Base-by-base conservation (phyloP, 179 eudicot species). In the Spinacia oleracea region DNA sequence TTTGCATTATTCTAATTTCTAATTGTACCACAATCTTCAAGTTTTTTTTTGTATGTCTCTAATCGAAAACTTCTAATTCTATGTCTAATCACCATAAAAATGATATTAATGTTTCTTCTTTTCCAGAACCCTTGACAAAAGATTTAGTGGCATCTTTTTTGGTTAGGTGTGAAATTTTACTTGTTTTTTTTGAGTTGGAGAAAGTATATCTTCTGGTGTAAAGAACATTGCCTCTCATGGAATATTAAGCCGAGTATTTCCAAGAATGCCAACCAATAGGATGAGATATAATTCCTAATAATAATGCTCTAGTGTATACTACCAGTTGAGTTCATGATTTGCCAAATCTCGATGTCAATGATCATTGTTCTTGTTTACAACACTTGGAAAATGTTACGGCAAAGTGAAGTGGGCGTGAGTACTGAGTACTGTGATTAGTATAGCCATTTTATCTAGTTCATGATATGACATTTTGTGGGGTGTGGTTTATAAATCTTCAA, bases 401-500 rank as follows among this genome's bases (percentile, higher is more conserved):
- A 31, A 18, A 21, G 32, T 72, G 46, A 32, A 27, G 27, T 72
- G 75, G 59, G 58, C 31, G 45, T 32, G 75, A 72, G 63, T 72
- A 72, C 35, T 72, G 43, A 72, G 75, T 72, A 31, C 29, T 72
- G 51, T 60, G 43, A 72, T 62, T 72, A 31, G 45, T 72, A 64
- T 60, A 59, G 45, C 66, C 70, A 23, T 59, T 56, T 66, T 23
- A 40, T n/a, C 32, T 32, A 60, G 66, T 31, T 72, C 23, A n/a
- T 27, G 70, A 46, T 70, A 50, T 73, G 75, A 63, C 69, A 43
- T 56, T 0, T 64, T 77, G 58, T 72, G 78, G 71, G 55, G 70
- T 58, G 55, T 80, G 72, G 75, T 56, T 60, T 20, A 38, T 76
- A 75, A 83, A 15, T 48, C 53, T 48, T 25, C 25, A 16, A 70